Base-by-base conservation (phyloP, 2,329 filamentous ascomycete species). In the Penicillium occitanis region DNA sequence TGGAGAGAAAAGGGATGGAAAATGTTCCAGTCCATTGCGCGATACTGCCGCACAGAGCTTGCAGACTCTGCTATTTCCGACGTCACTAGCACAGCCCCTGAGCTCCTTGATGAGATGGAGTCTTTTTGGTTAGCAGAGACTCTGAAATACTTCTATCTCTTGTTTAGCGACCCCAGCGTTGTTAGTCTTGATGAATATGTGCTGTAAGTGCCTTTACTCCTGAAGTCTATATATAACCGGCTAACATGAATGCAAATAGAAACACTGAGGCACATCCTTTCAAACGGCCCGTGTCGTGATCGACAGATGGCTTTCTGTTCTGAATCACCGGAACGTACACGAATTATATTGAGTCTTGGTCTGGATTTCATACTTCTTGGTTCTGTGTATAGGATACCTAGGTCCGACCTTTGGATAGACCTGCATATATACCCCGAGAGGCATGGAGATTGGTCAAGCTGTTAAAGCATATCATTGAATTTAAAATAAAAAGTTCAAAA, bases 1-100 rank as follows among this genome's bases (percentile, higher is more conserved):
- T 90, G 88, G 84, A 86, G 86, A 73, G 85, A 90, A 66, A 87
- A 87, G 73, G 90, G 89, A 1, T 92, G 90, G 90, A 80, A 81
- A 64, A 92, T 93, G 90, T 92, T 92, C 73, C 74, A 85, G 64
- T 84, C 86, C 8, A 83, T 93, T 40, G 81, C 87, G 66, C 82
- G 82, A 70, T 80, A 86, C 70, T 91, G 90, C 13, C 82, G 83
- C 30, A 87, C 89, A 0, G 78, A 83, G 4, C 82, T 87, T 68
- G 90, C 88, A 5, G 85, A 90, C 70, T 87, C 88, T 0, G 87
- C 87, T 37, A 84, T 93, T 65, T 80, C 84, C 67, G 89, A 92
- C 71, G 88, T 92, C 30, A 89, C 85, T 50, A 79, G 80, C 51
- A 77, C 79, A 66, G 77, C 72, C 14, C 80, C 81, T 4, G 71